These are phyloP conservation scores for Saccharomyces jurei DNA, from an alignment of 805 yeast genomes.

Conservation along the genomic window DNA sequence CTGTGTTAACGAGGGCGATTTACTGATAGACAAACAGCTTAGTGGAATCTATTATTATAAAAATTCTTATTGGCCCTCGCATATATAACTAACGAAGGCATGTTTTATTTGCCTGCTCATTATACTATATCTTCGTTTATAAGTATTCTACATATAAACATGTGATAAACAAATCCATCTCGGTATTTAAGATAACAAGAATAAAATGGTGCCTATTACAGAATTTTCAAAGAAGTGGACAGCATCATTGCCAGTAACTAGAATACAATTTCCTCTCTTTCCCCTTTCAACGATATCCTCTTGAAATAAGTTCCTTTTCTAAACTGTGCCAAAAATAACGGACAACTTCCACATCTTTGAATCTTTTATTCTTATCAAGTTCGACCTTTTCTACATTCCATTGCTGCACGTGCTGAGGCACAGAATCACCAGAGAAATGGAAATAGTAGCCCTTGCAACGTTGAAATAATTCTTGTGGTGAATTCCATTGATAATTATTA, in stretches of 20 bases:
- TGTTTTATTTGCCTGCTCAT: neutral
- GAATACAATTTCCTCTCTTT: neutral
- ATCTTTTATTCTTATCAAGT: constrained; percentile 74
- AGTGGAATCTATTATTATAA: constrained; percentile 57
- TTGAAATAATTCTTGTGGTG: constrained; percentile 75
- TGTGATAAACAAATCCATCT: neutral
- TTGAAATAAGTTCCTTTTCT: constrained; percentile 61
- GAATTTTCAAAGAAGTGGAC: neutral
- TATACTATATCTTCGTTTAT: neutral
- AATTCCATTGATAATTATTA: constrained; percentile 72
- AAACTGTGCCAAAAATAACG: constrained; percentile 78
- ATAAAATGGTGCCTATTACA: neutral
- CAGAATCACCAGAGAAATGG: constrained; percentile 66
- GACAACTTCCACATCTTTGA: constrained; percentile 80
- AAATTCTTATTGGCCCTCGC: constrained; percentile 33
- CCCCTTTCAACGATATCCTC: constrained; percentile 42
- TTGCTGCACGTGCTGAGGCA: constrained; percentile 65
- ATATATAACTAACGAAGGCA: constrained; percentile 2
- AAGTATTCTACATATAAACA: neutral
- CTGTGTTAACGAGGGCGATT: constrained; percentile 47
- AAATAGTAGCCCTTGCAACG: constrained; percentile 76
- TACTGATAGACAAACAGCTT: constrained; percentile 61
- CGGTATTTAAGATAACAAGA: neutral
- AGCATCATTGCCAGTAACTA: neutral
- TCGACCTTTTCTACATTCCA: constrained; percentile 84